These are phyloP conservation scores for Dendrobium nobile DNA, from an alignment of 106 monocot species.

Conservation along the genomic window DNA sequence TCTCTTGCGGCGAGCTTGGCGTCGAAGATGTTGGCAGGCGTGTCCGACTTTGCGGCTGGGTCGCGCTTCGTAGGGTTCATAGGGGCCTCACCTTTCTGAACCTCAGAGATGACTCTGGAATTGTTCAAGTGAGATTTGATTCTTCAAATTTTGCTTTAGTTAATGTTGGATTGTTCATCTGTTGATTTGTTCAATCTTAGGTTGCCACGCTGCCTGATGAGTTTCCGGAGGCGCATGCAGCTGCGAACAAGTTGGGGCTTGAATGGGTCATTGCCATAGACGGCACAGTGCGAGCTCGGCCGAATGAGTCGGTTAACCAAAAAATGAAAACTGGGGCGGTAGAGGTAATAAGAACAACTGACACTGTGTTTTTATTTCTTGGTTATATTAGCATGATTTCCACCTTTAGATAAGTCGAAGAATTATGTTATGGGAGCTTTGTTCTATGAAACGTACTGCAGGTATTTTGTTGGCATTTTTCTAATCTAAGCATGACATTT, in stretches of 20 bases:
- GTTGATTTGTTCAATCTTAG: slow-evolving; percentile 19
- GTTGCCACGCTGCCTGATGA: slow-evolving; percentile 76
- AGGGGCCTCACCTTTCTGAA: slow-evolving; percentile 89
- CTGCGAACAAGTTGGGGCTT: slow-evolving; percentile 66
- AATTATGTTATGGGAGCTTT: not conserved
- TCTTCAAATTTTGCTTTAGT: not conserved
- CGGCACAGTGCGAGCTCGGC: slow-evolving; percentile 64
- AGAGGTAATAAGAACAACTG: slow-evolving; percentile 40
- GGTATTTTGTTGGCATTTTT: not conserved
- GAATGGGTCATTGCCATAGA: slow-evolving; percentile 89
- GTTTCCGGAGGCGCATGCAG: slow-evolving; percentile 60
- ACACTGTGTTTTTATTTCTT: not conserved
- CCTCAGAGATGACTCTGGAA: slow-evolving; percentile 76
- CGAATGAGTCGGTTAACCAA: slow-evolving; percentile 60
- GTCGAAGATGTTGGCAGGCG: slow-evolving; percentile 57
- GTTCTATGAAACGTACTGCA: not conserved
- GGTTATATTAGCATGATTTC: not conserved
- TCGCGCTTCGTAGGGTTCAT: slow-evolving; percentile 78
- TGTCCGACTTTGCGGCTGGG: slow-evolving; percentile 88
- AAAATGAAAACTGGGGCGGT: slow-evolving; percentile 96
- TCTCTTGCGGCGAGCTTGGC: slow-evolving; percentile 62
- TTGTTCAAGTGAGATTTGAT: slow-evolving; percentile 56
- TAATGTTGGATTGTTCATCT: not conserved
- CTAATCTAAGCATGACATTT: not conserved
- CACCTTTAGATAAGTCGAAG: not conserved